Base-by-base conservation (phyloP, 1,139 yeast species). In the Wickerhamomyces sp. region DNA sequence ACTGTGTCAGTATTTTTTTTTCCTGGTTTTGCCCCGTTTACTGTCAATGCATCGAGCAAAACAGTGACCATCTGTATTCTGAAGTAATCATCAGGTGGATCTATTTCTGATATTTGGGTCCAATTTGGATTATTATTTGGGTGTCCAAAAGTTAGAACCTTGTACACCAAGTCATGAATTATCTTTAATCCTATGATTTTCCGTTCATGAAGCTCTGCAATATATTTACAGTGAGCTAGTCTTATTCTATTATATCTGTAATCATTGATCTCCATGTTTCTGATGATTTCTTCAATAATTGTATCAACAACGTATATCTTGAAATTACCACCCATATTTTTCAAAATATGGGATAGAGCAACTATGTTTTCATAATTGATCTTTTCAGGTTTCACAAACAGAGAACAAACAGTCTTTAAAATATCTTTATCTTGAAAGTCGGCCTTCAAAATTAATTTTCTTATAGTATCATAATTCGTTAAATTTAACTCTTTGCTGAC, bases 51-150 rank as follows among this genome's bases (percentile, higher is more conserved):
- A 21, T 56, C 42, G 27, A 76, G 49, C 7, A 72, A 46, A 1
- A 68, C 57, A 21, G 73, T 58, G 12, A 74, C 61, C 53, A 89
- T 60, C 35, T 80, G 78, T 24, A 88, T 66, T 44, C 96, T 70
- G 59, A 88, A 87, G 54, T 81, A 85, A 50, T 86, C 81, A 51
- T 78, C 73, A 0, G 82, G 81, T 10, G 66, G 65, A 60, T 89
- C 97, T 18, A 72, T 40, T 15, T 68, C 69, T 17, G 68, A 61
- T 27, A 58, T 47, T 22, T 56, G 59, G 18, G 62, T 60, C 0
- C 80, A 81, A 16, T 65, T 64, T 1, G 94, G 90, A 45, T 72
- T 75, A 40, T 78, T 80, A 41, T 72, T 69, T 0, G 77, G 74
- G 61, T 87, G 83, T 0, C 96, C 96, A 58, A 66, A 76, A 28